Evolutionary conservation across 495 filamentous ascomycete genomes (phyloP).

Genomic region (Antarctomyces pellizariae): DNA sequence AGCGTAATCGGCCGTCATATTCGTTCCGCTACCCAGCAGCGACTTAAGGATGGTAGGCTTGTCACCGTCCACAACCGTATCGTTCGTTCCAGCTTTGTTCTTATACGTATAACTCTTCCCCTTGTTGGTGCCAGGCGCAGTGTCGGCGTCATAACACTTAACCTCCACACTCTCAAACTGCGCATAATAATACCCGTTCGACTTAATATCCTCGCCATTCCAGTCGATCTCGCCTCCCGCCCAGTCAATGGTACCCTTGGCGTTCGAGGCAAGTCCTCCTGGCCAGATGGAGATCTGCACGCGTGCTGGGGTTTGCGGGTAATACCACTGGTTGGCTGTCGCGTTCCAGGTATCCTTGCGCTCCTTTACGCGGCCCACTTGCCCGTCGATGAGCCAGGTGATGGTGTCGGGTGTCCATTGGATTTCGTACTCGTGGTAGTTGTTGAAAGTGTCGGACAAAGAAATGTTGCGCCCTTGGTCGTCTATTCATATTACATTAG

Average conservation of each 20-base stretch:
- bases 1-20: conserved; percentile 31
- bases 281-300: conserved; percentile 94
- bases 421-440: conserved; percentile 81
- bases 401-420: conserved; percentile 75
- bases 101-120: conserved; percentile 57
- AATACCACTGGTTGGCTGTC: conserved; percentile 62
- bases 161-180: conserved; percentile 54
- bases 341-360: conserved; percentile 63
- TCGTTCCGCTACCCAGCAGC: conserved; percentile 48
- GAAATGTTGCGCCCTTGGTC: conserved; percentile 45
- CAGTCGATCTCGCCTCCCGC: conserved; percentile 79
- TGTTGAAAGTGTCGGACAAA: conserved; percentile 45
- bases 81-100: conserved; percentile 36
- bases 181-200: conserved; percentile 75
- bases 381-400: conserved; percentile 67
- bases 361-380: conserved; percentile 46
- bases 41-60: conserved; percentile 59
- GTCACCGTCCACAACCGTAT: conserved; percentile 50
- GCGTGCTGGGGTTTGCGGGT: conserved; percentile 81
- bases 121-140: conserved; percentile 29
- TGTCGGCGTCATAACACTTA: conserved; percentile 58
- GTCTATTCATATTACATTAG: conserved; percentile 26
- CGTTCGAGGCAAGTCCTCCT: conserved; percentile 58
- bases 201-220: conserved; percentile 58
- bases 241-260: conserved; percentile 71